Evolutionary conservation across 2,329 filamentous ascomycete genomes (phyloP), one percentile per base, ranked within the genome.

Genomic region (Camptophora hylomeconis): DNA sequence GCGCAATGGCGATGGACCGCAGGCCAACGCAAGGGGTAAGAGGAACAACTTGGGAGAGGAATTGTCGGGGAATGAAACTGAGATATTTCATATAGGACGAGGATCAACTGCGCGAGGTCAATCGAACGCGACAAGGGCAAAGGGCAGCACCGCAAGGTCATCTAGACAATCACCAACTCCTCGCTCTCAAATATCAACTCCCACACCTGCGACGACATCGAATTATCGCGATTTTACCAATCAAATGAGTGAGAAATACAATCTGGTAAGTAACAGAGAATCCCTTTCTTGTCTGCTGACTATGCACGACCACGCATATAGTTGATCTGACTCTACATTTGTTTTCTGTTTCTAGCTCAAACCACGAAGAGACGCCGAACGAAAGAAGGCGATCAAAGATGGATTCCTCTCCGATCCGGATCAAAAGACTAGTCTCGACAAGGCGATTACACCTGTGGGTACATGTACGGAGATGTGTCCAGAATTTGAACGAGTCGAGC

Each of bases 381-480:
- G 65, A 35, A 53, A 58, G 36, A 45, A 58, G 28, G 67, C 67
- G 14, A 71, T 72, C 27, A 54, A 48, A 31, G 49, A 60, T 41
- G 67, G 65, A 24, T 57, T 65, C 33, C 65, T 72, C 49, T 61
- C 63, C 19, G 67, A 75, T 44, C 72, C 71, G 4, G 63, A 71
- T 34, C 68, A 68, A 42, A 68, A 67, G n/a, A 69, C 66, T 30
- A 61, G 58, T 14, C 54, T 76, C 33, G 61, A 63, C 17, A 62
- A 75, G 37, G 70, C 72, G 16, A 72, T 76, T 42, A 73, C 67
- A 12, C 62, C 67, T 1, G 63, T 71, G 4, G 72, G 71, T 28
- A 69, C 64, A 28, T 76, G 72, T 49, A 62, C 61, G 20, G 65
- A 69, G 39, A 75, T 76, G 70, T 77, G 72, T 45, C 66, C 72